These are phyloP conservation scores for Russula brevipes DNA, from an alignment of 768 basidiomycete genomes.

Conservation along the genomic window DNA sequence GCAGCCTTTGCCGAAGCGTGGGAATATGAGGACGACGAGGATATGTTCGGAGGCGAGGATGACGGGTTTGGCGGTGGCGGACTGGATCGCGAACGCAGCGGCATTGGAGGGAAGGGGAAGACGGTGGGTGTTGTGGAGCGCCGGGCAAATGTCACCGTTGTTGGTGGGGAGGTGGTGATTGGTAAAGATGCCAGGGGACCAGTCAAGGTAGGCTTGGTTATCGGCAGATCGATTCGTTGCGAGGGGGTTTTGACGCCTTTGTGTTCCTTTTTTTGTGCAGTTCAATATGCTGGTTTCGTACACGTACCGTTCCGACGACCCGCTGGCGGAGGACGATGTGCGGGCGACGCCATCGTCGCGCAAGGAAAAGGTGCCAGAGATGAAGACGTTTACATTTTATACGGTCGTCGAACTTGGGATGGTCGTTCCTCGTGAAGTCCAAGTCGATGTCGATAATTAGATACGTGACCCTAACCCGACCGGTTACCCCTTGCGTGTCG, in stretches of 20 bases:
- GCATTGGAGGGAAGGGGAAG: slow-evolving; percentile 45
- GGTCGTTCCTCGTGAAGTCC: slow-evolving; percentile 45
- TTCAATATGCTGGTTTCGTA: slow-evolving; percentile 93
- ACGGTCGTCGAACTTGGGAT: slow-evolving; percentile 75
- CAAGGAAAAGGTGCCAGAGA: slow-evolving; percentile 54
- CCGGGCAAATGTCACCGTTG: slow-evolving; percentile 81
- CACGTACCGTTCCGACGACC: slow-evolving; percentile 90
- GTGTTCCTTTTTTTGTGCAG: slow-evolving; percentile 39
- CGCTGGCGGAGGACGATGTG: slow-evolving; percentile 55
- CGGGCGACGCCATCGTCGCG: slow-evolving; percentile 36
- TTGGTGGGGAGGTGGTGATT: slow-evolving; percentile 85
- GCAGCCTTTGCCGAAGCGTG: slow-evolving; percentile 93
- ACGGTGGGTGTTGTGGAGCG: slow-evolving; percentile 81
- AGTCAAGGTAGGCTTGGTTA: slow-evolving; percentile 58
- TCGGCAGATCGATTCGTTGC: slow-evolving; percentile 1
- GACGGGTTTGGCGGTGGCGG: slow-evolving; percentile 36
- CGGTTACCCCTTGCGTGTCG: not conserved
- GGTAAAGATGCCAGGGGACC: slow-evolving; percentile 72
- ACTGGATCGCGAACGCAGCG: slow-evolving; percentile 41
- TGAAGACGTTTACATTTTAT: slow-evolving; percentile 88
- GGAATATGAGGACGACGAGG: slow-evolving; percentile 95
- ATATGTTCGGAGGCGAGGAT: slow-evolving; percentile 61
- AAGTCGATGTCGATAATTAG: not conserved
- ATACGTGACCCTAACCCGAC: slow-evolving; percentile 16
- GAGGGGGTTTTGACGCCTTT: not conserved